Evolutionary conservation across 331 rosid species (phyloP).

Genomic region (Rhamnella rubrinervis): DNA sequence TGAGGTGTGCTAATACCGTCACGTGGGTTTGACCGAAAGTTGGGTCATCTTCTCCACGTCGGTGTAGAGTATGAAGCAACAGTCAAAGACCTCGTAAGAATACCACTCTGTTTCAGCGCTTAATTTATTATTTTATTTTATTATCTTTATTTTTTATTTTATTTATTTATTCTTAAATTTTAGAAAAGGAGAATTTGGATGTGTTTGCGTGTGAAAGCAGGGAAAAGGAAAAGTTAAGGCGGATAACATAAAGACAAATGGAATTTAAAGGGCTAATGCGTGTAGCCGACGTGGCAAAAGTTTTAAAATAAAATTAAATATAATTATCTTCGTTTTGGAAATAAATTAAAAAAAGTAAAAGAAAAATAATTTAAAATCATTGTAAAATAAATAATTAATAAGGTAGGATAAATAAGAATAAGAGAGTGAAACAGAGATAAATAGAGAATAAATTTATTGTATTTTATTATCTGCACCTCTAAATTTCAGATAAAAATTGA

Average conservation of each 20-base stretch:
- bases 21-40: conserved; percentile 45
- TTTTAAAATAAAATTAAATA: background rate
- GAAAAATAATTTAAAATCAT: too few relatives aligned
- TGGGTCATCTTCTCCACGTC: conserved; percentile 31
- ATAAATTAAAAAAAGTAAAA: background rate
- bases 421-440: too few relatives aligned
- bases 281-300: conserved; percentile 26
- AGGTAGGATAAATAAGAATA: too few relatives aligned
- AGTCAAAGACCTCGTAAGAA: conserved; percentile 39
- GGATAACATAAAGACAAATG: conserved; percentile 15
- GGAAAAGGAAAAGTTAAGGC: conserved; percentile 13
- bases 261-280: conserved; percentile 9
- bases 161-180: background rate
- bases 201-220: conserved; percentile 28
- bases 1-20: conserved; percentile 21
- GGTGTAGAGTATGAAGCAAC: conserved; percentile 23
- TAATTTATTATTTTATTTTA: too few relatives aligned
- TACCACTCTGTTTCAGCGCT: background rate
- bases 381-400: too few relatives aligned
- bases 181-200: too few relatives aligned
- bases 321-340: too few relatives aligned
- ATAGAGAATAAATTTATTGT: too few relatives aligned
- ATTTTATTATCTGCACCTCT: too few relatives aligned
- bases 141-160: background rate
- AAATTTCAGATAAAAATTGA: too few relatives aligned